phyloP scores from a whole-genome alignment of 2,329 filamentous ascomycete species.

The Colletotrichum scovillei region DNA sequence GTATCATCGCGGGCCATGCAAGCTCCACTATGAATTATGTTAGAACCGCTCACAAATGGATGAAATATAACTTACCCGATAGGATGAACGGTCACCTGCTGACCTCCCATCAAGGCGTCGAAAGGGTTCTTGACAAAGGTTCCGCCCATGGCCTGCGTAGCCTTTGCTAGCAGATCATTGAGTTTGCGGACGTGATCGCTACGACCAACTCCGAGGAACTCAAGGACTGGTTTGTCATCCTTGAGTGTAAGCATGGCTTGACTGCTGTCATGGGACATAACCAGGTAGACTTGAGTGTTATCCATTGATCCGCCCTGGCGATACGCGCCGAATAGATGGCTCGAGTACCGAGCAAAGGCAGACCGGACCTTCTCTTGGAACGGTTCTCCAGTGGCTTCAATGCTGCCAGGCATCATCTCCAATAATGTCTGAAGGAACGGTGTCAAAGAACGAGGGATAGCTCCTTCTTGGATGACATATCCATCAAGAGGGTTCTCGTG shows the following conservation, averaged over 20 bases:
- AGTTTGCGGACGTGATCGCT: conserved; percentile 65
- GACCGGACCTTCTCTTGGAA: conserved; percentile 56
- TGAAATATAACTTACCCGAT: conserved; percentile 58
- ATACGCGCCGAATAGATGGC: conserved; percentile 69
- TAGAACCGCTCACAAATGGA: conserved; percentile 33
- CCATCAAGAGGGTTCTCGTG: conserved; percentile 67
- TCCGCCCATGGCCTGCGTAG: conserved; percentile 69
- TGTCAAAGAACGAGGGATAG: conserved; percentile 67
- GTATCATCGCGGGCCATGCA: conserved; percentile 71
- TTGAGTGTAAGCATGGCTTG: conserved; percentile 70
- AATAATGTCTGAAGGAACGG: conserved; percentile 68
- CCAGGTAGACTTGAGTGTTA: conserved; percentile 71
- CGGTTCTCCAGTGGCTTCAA: conserved; percentile 49
- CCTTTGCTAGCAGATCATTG: conserved; percentile 62
- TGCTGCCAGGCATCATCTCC: conserved; percentile 62
- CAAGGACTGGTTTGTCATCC: conserved; percentile 68
- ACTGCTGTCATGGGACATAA: conserved; percentile 76
- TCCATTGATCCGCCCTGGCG: conserved; percentile 65
- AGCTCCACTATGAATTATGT: conserved; percentile 59
- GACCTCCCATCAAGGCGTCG: conserved; percentile 64
- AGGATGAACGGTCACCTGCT: conserved; percentile 74
- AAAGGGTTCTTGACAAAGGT: conserved; percentile 70
- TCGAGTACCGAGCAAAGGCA: conserved; percentile 60
- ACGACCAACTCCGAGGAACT: conserved; percentile 69
- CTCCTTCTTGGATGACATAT: conserved; percentile 73